These are phyloP conservation scores for Phytophthora pini DNA, from an alignment of 352 stramenopile genomes.

Conservation along the genomic window DNA sequence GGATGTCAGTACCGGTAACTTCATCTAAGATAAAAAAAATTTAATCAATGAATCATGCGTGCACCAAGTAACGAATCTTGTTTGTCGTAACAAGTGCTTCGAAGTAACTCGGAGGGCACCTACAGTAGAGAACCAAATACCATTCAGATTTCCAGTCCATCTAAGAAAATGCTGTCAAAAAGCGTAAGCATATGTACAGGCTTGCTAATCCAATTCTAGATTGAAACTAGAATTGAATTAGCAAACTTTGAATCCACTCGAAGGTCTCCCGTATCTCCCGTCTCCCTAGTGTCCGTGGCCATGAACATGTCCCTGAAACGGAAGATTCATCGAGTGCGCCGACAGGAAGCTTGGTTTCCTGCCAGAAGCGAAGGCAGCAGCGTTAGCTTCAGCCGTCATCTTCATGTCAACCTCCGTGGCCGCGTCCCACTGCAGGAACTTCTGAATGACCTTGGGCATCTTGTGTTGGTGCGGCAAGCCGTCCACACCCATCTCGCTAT, in stretches of 20 bases:
- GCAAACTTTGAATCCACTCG: not conserved
- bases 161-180: conserved; percentile 2
- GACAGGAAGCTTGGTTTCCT: conserved; percentile 48
- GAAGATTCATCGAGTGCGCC: conserved; percentile 76
- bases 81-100: not conserved
- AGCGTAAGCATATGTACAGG: conserved; percentile 12
- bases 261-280: not conserved
- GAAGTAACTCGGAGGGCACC: not conserved
- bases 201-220: not conserved
- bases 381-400: conserved; percentile 42
- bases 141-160: not conserved
- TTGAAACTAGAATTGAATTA: no score
- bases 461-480: conserved; percentile 46
- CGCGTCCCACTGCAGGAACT: conserved; percentile 67
- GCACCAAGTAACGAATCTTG: not conserved
- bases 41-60: not conserved
- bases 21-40: not conserved
- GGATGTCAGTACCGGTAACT: conserved; percentile 1
- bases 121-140: not conserved
- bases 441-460: conserved; percentile 54
- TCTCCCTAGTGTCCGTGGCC: conserved; percentile 12
- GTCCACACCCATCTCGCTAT: conserved; percentile 61
- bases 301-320: conserved; percentile 38
- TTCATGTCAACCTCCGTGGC: conserved; percentile 69
- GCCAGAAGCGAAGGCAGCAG: conserved; percentile 31